A percentile compares a stretch with the other conserved stretches of the same genome.
These are phyloP conservation scores for Stenocarpella maydis DNA, from an alignment of 2,329 filamentous ascomycete genomes.

Conservation along the genomic window DNA sequence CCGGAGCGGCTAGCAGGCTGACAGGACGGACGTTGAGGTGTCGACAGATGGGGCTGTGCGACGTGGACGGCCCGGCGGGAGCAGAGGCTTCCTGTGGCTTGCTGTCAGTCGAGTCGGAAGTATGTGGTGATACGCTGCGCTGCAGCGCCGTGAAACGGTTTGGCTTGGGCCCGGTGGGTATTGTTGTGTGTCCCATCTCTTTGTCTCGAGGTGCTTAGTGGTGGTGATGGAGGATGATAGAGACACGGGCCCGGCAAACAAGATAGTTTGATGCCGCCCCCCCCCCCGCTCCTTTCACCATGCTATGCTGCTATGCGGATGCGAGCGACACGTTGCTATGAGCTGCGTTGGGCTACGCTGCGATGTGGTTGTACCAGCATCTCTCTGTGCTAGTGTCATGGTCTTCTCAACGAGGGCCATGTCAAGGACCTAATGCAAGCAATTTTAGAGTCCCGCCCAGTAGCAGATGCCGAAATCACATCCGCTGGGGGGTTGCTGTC, in stretches of 20 bases:
- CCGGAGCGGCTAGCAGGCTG: constrained; percentile 15
- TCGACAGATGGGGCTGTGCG: constrained; percentile 16
- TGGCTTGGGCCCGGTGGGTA: not conserved
- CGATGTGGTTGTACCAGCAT: constrained; percentile 5
- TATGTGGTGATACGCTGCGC: constrained; percentile 25
- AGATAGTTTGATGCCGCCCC: not conserved
- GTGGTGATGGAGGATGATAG: constrained; percentile 1
- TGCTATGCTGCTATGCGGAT: not conserved
- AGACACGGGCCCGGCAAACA: not conserved
- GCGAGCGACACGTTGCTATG: not conserved
- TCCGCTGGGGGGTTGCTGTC: not conserved
- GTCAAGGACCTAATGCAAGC: constrained; percentile 25
- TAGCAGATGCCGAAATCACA: constrained; percentile 22
- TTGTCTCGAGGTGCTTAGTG: not conserved
- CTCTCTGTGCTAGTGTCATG: not conserved
- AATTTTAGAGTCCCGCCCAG: constrained; percentile 24
- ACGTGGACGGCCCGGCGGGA: constrained; percentile 6
- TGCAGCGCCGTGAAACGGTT: constrained; percentile 13
- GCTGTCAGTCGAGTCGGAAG: constrained; percentile 14
- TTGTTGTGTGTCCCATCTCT: not conserved
- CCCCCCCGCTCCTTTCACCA: not conserved
- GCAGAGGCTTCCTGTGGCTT: constrained; percentile 12
- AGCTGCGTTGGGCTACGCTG: not conserved
- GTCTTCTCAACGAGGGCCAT: constrained; percentile 1
- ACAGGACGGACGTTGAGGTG: constrained; percentile 22